Evolutionary conservation across 2,329 filamentous ascomycete species (phyloP), one percentile per base, ranked within the genome.

Genomic region (Cyclaneusma minus): DNA sequence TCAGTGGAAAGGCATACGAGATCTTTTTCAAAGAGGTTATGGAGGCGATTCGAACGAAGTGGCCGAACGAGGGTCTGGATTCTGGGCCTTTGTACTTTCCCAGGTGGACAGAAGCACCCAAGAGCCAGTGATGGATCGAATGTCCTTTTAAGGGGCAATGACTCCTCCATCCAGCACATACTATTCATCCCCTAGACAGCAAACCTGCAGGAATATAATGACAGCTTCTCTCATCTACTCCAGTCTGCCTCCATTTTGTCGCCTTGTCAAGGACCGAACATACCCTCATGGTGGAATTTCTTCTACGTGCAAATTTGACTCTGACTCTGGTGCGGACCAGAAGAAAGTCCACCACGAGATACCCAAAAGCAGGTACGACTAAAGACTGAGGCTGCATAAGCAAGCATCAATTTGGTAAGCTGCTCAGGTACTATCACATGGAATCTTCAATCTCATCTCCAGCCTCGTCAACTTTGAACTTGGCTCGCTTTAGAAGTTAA

Each of bases 1-100:
- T 72, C 49, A 62, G 55, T 31, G 58, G 60, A 16, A 51, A 60
- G 29, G 59, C 56, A 3, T 73, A 73, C 38, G 52, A 41, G 24
- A 48, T 69, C 25, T 56, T 73, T 26, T 68, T 55, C 36, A 52
- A 60, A 7, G 39, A 54, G 19, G 45, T 71, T 15, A 37, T 47
- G 35, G 51, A 55, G n/a, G 56, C 65, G 29, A 54, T 71, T 28
- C 56, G 55, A 3, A 44, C 52, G 16, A 53, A 58, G 23, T 60
- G 53, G 48, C 42, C 47, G 7, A 50, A 35, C 21, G 51, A 48
- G 27, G 51, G 53, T 18, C 49, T 45, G 26, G 43, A 44, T 4
- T 57, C 49, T 4, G 61, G 51, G n/a, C 11, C 20, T 10, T 28
- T 17, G 28, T 43, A 60, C 22, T 52, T 58, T 31, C 65, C 66